phyloP scores from a whole-genome alignment of 108 stramenopile genomes.

The Heterococcus sp. region DNA sequence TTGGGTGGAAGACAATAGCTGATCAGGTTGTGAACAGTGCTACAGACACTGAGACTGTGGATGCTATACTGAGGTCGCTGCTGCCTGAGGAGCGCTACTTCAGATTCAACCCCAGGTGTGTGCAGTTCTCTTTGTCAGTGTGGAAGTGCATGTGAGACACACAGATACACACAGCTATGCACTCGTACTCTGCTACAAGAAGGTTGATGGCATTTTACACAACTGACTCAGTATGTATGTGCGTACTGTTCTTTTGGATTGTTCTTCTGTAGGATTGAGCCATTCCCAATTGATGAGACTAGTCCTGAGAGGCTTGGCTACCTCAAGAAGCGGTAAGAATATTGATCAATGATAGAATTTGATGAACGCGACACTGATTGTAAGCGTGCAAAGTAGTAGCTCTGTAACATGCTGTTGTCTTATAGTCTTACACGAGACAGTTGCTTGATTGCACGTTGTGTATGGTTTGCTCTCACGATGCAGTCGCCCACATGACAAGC shows the following conservation, averaged over 20 bases:
- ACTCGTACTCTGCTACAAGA: too few relatives aligned
- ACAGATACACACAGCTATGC: too few relatives aligned
- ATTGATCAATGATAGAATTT: background rate
- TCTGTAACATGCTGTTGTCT: background rate
- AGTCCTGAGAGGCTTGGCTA: background rate
- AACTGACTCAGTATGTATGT: too few relatives aligned
- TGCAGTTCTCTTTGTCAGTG: background rate
- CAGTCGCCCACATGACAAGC: too few relatives aligned
- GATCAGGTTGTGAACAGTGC: background rate
- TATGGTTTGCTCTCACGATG: too few relatives aligned
- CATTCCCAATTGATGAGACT: background rate
- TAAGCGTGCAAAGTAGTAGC: background rate
- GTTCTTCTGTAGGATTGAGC: background rate
- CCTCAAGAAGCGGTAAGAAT: background rate
- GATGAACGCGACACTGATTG: too few relatives aligned
- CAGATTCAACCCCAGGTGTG: slow-evolving; percentile 38
- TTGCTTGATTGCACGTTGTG: background rate
- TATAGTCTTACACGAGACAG: background rate
- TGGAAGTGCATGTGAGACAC: too few relatives aligned
- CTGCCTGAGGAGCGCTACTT: slow-evolving; percentile 39
- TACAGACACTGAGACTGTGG: slow-evolving; percentile 28
- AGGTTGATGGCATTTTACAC: too few relatives aligned
- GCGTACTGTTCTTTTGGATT: background rate
- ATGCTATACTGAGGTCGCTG: slow-evolving; percentile 24
- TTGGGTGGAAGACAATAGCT: background rate